Evolutionary conservation across 306 rosid species (phyloP), one percentile per base, ranked within the genome.

Genomic region (Purshia tridentata): DNA sequence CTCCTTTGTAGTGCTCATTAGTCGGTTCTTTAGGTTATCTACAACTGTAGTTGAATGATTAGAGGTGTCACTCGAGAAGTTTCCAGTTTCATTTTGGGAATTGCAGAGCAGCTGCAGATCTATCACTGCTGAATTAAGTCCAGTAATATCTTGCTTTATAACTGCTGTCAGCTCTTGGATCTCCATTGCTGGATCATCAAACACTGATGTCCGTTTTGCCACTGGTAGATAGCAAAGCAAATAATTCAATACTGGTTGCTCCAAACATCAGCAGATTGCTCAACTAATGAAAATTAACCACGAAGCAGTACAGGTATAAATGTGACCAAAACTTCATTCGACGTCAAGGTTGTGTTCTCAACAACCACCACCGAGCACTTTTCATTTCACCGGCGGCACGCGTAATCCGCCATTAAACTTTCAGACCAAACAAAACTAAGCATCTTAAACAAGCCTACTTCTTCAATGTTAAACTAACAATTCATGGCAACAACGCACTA

Each of bases 191-290:
- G 97, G 98, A 70, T 92, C 98, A 67, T 88, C 98, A 40, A 92
- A 92, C 77, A 88, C 96, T 68, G 98, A 90, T 60, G 89, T 92
- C 84, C 98, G 87, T 81, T 90, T 92, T 6, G 98, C 97, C 96
- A 92, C 98, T 58, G 64, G 9, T 88, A 69, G 29, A 52, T 72
- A 79, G 52, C 39, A 61, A 50, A 62, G 65, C 22, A 39, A 45
- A 67, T 12, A 3, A 23, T 70, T 54, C 51, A 58, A 8, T 18
- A 29, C 14, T 16, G 42, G 7, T 29, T 6, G 9, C 42, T 35
- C 64, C n/a, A 23, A 58, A 0, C 35, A 29, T 23, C 42, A 58
- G n/a, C 64, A 29, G 5, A 23, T 39, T 9, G 4, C 37, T 56
- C 39, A 23, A 56, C 12, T 56, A 9, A 56, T 20, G 62, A 4